Conservation (phyloP, 257 asterid genomes). For the Solanum dulcamara region DNA sequence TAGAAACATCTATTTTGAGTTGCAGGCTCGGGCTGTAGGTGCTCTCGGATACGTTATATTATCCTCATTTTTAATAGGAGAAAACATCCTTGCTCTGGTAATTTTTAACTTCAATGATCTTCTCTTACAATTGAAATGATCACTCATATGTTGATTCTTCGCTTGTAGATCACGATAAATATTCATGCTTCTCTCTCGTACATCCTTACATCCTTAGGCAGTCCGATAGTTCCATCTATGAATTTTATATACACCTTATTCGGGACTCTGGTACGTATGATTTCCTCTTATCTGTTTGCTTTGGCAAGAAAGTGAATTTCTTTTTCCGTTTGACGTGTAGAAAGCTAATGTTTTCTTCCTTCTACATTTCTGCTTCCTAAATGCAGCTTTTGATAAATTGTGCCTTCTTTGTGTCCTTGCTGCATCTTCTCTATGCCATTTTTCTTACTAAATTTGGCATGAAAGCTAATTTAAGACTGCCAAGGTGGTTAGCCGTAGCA, state of each 20-base stretch:
- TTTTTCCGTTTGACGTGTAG: neutral
- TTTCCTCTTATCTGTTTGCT: neutral
- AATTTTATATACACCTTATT: constrained; percentile 55
- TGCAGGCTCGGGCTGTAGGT: constrained; percentile 85
- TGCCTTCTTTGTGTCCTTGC: constrained; percentile 55
- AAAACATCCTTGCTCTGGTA: constrained; percentile 89
- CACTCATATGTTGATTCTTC: neutral
- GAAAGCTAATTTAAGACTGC: constrained; percentile 63
- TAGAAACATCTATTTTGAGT: neutral
- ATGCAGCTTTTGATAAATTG: constrained; percentile 83
- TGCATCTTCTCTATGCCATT: constrained; percentile 77
- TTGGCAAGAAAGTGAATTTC: neutral
- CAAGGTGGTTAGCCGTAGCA: constrained; percentile 73
- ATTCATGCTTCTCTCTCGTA: constrained; percentile 68
- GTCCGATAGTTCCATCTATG: constrained; percentile 72
- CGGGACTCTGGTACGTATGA: constrained; percentile 57
- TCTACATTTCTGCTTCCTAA: neutral
- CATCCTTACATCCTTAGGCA: constrained; percentile 52
- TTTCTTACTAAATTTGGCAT: constrained; percentile 72
- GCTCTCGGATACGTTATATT: constrained; percentile 69
- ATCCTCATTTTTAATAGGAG: constrained; percentile 79
- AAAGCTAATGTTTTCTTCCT: neutral
- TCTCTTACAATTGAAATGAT: neutral
- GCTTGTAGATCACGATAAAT: constrained; percentile 62
- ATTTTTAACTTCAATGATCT: neutral